Evolutionary conservation across 495 filamentous ascomycete species (phyloP).

Genomic region (Aspergillus egyptiacus): DNA sequence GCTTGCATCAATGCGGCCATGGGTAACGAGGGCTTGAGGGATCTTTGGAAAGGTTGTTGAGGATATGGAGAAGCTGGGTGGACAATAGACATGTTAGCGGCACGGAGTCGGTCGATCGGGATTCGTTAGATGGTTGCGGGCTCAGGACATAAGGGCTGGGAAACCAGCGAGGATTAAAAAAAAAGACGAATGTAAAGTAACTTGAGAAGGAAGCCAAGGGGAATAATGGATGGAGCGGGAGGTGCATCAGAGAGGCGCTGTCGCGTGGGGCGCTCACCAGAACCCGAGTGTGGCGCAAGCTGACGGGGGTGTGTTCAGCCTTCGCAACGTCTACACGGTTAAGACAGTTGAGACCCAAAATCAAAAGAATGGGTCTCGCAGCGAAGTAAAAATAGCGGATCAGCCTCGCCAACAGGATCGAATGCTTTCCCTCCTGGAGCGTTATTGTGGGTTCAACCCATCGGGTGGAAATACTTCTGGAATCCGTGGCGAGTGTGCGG

Average conservation of each 20-base stretch:
- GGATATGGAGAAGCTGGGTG: conserved; percentile 59
- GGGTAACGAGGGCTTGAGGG: conserved; percentile 33
- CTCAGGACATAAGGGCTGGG: conserved; percentile 1
- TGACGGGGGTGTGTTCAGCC: conserved; percentile 42
- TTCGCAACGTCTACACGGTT: conserved; percentile 22
- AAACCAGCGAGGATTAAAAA: neutral
- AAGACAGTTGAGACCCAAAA: conserved; percentile 15
- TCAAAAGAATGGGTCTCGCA: conserved; percentile 11
- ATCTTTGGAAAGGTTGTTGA: conserved; percentile 33
- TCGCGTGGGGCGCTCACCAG: conserved; percentile 42
- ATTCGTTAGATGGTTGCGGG: conserved; percentile 26
- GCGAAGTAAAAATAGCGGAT: conserved; percentile 23
- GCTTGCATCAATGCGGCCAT: conserved; percentile 47
- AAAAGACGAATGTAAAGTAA: neutral
- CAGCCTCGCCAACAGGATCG: conserved; percentile 16
- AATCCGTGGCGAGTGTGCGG: conserved; percentile 13
- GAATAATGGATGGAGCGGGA: conserved; percentile 6
- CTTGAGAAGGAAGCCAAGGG: neutral
- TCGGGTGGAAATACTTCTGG: conserved; percentile 11
- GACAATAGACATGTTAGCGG: conserved; percentile 56
- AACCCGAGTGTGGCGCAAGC: conserved; percentile 48
- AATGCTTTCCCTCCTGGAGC: conserved; percentile 4
- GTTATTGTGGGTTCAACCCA: conserved; percentile 17
- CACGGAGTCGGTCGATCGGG: conserved; percentile 43
- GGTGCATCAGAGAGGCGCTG: conserved; percentile 16